phyloP scores from a whole-genome alignment of 192 early-diverging fungal species.

The Backusella mclennaniae region DNA sequence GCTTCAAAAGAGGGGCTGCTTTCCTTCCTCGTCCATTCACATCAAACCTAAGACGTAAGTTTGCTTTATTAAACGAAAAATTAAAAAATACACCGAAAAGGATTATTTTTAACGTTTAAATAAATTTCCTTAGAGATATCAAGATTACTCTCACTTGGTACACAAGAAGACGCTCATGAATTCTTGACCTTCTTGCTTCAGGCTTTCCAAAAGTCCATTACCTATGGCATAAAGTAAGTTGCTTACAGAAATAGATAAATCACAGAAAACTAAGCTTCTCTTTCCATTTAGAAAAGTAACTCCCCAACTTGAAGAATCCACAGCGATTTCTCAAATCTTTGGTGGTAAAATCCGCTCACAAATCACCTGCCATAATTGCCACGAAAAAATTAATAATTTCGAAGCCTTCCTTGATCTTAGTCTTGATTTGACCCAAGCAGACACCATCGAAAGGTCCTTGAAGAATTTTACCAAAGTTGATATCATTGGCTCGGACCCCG shows the following conservation, averaged over 20 bases:
- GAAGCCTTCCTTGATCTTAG: slow-evolving; percentile 77
- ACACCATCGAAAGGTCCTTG: slow-evolving; percentile 65
- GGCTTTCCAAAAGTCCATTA: slow-evolving; percentile 61
- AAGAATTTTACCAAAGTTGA: slow-evolving; percentile 73
- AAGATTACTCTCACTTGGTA: slow-evolving; percentile 71
- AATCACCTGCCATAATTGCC: slow-evolving; percentile 72
- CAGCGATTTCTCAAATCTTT: slow-evolving; percentile 78
- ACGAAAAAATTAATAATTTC: slow-evolving; percentile 70
- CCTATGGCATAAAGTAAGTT: slow-evolving; percentile 44
- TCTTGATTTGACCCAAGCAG: slow-evolving; percentile 69
- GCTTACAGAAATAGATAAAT: not conserved
- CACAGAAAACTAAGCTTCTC: not conserved
- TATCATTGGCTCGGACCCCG: slow-evolving; percentile 37
- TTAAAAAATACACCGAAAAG: no score
- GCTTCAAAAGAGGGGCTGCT: slow-evolving; percentile 25
- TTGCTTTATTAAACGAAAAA: not conserved
- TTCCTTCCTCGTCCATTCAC: slow-evolving; percentile 69
- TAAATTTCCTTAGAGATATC: slow-evolving; percentile 53
- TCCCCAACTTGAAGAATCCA: slow-evolving; percentile 71
- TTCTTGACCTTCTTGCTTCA: slow-evolving; percentile 74
- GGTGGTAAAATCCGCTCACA: slow-evolving; percentile 80
- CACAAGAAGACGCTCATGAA: slow-evolving; percentile 92
- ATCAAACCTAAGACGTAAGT: slow-evolving; percentile 58
- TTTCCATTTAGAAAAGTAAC: slow-evolving; percentile 45
- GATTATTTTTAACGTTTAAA: not conserved